Percentiles rank a stretch among this genome's conserved stretches.
phyloP scores from a whole-genome alignment of 2,329 filamentous ascomycete species.

The Verticillium dahliae region DNA sequence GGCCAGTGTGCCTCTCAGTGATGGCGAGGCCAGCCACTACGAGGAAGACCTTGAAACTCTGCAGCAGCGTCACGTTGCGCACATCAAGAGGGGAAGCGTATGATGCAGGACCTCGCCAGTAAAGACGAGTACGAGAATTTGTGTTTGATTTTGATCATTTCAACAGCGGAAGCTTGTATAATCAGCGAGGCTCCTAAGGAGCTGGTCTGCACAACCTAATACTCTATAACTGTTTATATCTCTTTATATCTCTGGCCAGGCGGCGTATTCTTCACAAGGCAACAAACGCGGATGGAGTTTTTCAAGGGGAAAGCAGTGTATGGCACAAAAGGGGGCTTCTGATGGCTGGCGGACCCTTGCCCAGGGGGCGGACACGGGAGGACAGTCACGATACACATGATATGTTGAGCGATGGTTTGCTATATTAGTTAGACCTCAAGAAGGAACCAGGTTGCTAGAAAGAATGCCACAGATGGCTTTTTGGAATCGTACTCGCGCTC shows the following conservation, averaged over 20 bases:
- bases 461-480: background rate
- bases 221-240: background rate
- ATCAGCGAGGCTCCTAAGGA: background rate
- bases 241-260: background rate
- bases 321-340: background rate
- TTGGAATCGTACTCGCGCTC: background rate
- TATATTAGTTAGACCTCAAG: background rate
- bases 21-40: slow-evolving; percentile 37
- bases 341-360: background rate
- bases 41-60: slow-evolving; percentile 34
- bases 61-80: slow-evolving; percentile 22
- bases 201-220: background rate
- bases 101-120: slow-evolving; percentile 16
- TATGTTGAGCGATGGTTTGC: background rate
- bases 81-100: slow-evolving; percentile 40
- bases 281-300: background rate
- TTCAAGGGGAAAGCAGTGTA: background rate
- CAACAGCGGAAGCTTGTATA: background rate
- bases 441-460: background rate
- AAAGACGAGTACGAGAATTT: background rate
- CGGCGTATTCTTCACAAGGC: background rate
- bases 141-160: background rate
- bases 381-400: background rate
- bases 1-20: slow-evolving; percentile 33
- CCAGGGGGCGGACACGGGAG: background rate